Evolutionary conservation across 371 early-diverging fungal genomes (phyloP).

Genomic region (Mortierella polycephala): DNA sequence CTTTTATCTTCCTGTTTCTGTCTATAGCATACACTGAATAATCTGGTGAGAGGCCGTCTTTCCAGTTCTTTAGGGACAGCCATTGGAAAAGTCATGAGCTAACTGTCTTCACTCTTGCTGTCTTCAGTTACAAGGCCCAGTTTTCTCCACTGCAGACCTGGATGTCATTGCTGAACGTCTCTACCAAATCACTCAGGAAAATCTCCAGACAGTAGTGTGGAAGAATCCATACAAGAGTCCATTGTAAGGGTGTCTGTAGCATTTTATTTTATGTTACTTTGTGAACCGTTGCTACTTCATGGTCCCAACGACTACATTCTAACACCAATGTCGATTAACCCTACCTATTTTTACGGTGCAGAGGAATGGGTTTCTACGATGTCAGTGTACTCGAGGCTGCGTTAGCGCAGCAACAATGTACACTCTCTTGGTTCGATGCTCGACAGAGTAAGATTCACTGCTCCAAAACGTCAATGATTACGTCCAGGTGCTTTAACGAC

Average conservation of each 20-base stretch:
- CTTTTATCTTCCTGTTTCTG: not conserved
- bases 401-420: slow-evolving; percentile 39
- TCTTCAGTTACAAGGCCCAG: slow-evolving; percentile 40
- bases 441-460: slow-evolving; percentile 24
- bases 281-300: not conserved
- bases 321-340: not conserved
- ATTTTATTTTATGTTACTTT: slow-evolving; percentile 29
- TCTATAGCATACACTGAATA: slow-evolving; percentile 47
- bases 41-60: slow-evolving; percentile 25
- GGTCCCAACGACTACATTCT: not conserved
- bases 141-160: slow-evolving; percentile 42
- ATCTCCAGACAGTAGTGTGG: slow-evolving; percentile 42
- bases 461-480: not conserved
- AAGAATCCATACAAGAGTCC: slow-evolving; percentile 54
- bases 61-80: not conserved
- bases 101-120: not conserved
- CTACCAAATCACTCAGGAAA: slow-evolving; percentile 38
- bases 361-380: slow-evolving; percentile 53
- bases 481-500: too few relatives aligned
- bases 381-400: slow-evolving; percentile 52
- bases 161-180: slow-evolving; percentile 49
- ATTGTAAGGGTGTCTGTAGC: slow-evolving; percentile 33
- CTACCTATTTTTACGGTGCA: not conserved
- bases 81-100: not conserved
- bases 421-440: slow-evolving; percentile 49